A percentile compares a stretch with the other conserved stretches of the same genome.
Evolutionary conservation across 176 grass and related monocot genomes (phyloP).

Genomic region (Oryza meridionalis): DNA sequence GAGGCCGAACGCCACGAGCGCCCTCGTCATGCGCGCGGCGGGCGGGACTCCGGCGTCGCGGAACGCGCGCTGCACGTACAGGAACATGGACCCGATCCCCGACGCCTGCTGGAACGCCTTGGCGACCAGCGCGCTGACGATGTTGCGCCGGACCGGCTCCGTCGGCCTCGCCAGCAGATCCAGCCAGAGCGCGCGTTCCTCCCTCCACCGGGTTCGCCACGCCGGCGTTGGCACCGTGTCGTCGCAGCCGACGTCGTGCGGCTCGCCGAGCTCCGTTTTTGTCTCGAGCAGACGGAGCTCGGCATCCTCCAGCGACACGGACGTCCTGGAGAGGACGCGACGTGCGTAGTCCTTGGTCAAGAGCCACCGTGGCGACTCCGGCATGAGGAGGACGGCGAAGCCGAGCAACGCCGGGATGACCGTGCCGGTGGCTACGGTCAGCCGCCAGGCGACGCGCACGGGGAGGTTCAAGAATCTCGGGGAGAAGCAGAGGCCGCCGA

Average conservation of each 20-base stretch:
- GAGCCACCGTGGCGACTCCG: constrained; percentile 44
- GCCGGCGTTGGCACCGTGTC: neutral
- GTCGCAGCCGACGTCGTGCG: neutral
- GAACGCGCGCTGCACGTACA: constrained; percentile 36
- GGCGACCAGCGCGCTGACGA: constrained; percentile 42
- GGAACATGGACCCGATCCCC: constrained; percentile 25
- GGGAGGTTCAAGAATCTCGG: constrained; percentile 26
- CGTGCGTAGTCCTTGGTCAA: constrained; percentile 17
- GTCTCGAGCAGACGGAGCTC: constrained; percentile 41
- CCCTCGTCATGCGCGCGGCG: neutral
- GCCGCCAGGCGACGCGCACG: constrained; percentile 29
- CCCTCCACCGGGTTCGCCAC: neutral
- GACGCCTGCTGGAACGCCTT: constrained; percentile 58
- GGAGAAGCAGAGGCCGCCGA: constrained; percentile 37
- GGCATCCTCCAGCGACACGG: constrained; percentile 24
- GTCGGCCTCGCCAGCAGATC: constrained; percentile 40
- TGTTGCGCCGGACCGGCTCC: constrained; percentile 41
- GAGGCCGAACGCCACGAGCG: constrained; percentile 41
- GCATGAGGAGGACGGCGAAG: constrained; percentile 37
- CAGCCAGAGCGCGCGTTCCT: constrained; percentile 1
- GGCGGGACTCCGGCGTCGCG: constrained; percentile 19
- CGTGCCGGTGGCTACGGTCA: constrained; percentile 13
- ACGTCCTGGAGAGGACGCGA: constrained; percentile 37
- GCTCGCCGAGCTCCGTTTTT: constrained; percentile 16
- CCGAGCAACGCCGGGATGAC: constrained; percentile 32